Percentiles rank a stretch among this genome's conserved stretches.
Conservation (phyloP, 108 stramenopile species). For the Cyclostephanos invisitatus region DNA sequence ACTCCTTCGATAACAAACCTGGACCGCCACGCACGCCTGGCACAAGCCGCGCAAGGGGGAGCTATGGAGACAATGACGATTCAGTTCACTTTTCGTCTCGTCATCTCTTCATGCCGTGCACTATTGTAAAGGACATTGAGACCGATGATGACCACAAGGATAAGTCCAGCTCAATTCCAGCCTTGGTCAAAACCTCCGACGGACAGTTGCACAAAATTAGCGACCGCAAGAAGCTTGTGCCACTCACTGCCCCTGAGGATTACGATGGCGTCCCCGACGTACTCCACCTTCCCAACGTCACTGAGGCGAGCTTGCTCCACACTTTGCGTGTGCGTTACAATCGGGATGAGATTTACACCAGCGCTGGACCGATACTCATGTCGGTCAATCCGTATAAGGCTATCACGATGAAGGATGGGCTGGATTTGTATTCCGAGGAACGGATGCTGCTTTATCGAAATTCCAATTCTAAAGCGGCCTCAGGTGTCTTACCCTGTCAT, state of each 20-base stretch:
- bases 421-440: conserved; percentile 74
- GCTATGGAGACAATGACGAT: conserved; percentile 17
- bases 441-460: conserved; percentile 73
- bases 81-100: conserved; percentile 54
- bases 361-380: conserved; percentile 93
- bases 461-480: conserved; percentile 14
- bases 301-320: conserved; percentile 85
- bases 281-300: conserved; percentile 77
- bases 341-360: conserved; percentile 93
- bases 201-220: conserved; percentile 81
- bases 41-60: conserved; percentile 29
- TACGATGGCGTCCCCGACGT: conserved; percentile 81
- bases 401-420: conserved; percentile 47
- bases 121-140: conserved; percentile 73
- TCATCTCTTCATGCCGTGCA: conserved; percentile 80
- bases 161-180: conserved; percentile 46
- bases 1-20: conserved; percentile 22
- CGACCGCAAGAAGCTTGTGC: conserved; percentile 55
- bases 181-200: conserved; percentile 82
- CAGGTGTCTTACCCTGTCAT: conserved; percentile 64
- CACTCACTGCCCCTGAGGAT: conserved; percentile 70
- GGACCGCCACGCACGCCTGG: conserved; percentile 9
- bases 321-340: conserved; percentile 85
- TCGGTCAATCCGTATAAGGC: conserved; percentile 95
- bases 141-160: conserved; percentile 29